phyloP scores from a whole-genome alignment of 2,329 filamentous ascomycete species.

The Beauveria sp. region DNA sequence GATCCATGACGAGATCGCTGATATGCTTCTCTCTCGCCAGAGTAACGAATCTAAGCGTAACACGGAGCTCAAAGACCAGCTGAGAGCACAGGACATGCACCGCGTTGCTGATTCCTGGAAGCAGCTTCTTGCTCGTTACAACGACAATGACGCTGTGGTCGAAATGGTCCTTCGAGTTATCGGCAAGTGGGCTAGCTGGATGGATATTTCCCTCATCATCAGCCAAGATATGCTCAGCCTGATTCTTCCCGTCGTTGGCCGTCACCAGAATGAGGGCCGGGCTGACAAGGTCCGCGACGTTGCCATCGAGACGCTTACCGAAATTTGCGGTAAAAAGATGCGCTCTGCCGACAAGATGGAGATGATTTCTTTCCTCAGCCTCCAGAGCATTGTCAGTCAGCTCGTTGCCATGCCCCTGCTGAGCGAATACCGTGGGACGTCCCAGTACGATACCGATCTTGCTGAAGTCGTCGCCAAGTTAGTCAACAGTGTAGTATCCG shows the following conservation, averaged over 20 bases:
- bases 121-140: constrained; percentile 75
- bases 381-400: constrained; percentile 77
- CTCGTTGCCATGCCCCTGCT: constrained; percentile 78
- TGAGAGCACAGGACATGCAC: constrained; percentile 77
- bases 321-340: constrained; percentile 98
- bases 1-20: constrained; percentile 95
- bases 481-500: constrained; percentile 80
- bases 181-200: constrained; percentile 98
- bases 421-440: constrained; percentile 68
- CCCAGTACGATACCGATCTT: constrained; percentile 89
- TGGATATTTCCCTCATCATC: constrained; percentile 88
- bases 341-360: constrained; percentile 86
- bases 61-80: constrained; percentile 81
- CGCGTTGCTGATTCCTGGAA: constrained; percentile 89
- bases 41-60: constrained; percentile 76
- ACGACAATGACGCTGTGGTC: constrained; percentile 62
- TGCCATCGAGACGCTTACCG: constrained; percentile 88
- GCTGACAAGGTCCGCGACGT: constrained; percentile 80
- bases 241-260: constrained; percentile 81
- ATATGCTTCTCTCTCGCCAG: constrained; percentile 75
- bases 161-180: constrained; percentile 89
- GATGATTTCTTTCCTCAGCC: constrained; percentile 83
- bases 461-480: constrained; percentile 93
- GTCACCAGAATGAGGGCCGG: constrained; percentile 50
- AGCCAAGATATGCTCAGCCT: constrained; percentile 80